Base-by-base conservation (phyloP, 768 basidiomycete species). In the Polyporus arcularius region DNA sequence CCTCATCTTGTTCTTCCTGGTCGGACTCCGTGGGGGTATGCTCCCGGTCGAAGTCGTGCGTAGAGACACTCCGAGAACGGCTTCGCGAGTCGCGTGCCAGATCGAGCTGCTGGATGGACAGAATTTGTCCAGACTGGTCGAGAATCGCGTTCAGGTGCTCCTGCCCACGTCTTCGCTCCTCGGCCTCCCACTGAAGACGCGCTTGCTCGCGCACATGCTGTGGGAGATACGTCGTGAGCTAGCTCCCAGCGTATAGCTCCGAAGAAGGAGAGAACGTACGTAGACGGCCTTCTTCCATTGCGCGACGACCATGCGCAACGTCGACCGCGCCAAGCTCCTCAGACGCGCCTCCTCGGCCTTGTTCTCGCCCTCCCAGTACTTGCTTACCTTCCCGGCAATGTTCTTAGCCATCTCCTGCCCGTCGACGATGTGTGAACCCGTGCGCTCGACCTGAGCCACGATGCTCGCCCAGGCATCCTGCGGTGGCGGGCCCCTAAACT, bases 211-310 rank as follows among this genome's bases (percentile, higher is more conserved):
- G 85, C 16, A 94, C 82, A 73, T 92, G 85, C 90, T 92, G 62
- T 16, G 55, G 47, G 6, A 53, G 58, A 38, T 43, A 43, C 16
- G 15, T 38, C 30, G 18, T n/a, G 26, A 16, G 15, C 21, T 30
- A 15, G 10, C n/a, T 41, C 8, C 14, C 26, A 5, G 11, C 31
- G 14, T 26, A 26, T 26, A 26, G 21, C 21, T 26, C 21, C 16
- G 11, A 31, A 18, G 4, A 42, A 21, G 16, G 32, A 21, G 42
- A n/a, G 16, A 12, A 57, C 92, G 69, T 68, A 91, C 92, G 67
- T 86, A 86, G 47, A 95, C 85, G 8, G 92, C 95, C 69, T 91
- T 86, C 73, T 89, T 90, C 96, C 96, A 98, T 69, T 94, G 89
- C 8, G 79, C 80, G 32, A 82, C 80, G 31, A 97, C 85, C 67